A percentile compares a stretch with the other conserved stretches of the same genome.
phyloP scores from a whole-genome alignment of 2,329 filamentous ascomycete species.

The Sporothrix phasma region DNA sequence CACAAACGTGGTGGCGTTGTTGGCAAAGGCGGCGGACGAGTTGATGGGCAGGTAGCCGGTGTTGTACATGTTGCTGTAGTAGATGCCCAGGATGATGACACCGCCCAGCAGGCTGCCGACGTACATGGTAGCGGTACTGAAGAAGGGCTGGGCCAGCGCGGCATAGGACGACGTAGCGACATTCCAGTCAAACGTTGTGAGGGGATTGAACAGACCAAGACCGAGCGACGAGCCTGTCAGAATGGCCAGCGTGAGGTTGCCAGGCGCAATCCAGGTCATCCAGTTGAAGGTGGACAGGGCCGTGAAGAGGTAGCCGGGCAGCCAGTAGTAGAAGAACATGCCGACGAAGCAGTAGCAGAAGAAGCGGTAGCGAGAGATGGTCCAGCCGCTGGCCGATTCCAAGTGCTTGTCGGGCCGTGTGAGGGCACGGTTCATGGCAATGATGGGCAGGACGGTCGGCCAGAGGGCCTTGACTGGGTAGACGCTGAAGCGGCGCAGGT shows the following conservation, averaged over 20 bases:
- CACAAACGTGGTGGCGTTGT: constrained; percentile 33
- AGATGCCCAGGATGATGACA: constrained; percentile 31
- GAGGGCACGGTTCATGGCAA: constrained; percentile 28
- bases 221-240: constrained; percentile 33
- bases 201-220: constrained; percentile 37
- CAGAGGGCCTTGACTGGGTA: constrained; percentile 32
- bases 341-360: constrained; percentile 30
- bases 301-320: constrained; percentile 37
- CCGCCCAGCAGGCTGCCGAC: constrained; percentile 28
- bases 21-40: constrained; percentile 35
- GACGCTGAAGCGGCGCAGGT: constrained; percentile 30
- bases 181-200: constrained; percentile 44
- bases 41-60: constrained; percentile 40
- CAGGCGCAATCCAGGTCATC: constrained; percentile 41
- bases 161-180: constrained; percentile 31
- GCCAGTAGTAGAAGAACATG: constrained; percentile 40
- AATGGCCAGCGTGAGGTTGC: constrained; percentile 34
- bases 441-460: constrained; percentile 32
- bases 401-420: constrained; percentile 28
- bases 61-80: constrained; percentile 34
- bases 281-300: constrained; percentile 37
- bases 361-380: constrained; percentile 34
- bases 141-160: constrained; percentile 32
- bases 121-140: constrained; percentile 30
- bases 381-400: constrained; percentile 34